Evolutionary conservation across 2,329 filamentous ascomycete species (phyloP).

Genomic region (Neofusicoccum kwambonambiense): DNA sequence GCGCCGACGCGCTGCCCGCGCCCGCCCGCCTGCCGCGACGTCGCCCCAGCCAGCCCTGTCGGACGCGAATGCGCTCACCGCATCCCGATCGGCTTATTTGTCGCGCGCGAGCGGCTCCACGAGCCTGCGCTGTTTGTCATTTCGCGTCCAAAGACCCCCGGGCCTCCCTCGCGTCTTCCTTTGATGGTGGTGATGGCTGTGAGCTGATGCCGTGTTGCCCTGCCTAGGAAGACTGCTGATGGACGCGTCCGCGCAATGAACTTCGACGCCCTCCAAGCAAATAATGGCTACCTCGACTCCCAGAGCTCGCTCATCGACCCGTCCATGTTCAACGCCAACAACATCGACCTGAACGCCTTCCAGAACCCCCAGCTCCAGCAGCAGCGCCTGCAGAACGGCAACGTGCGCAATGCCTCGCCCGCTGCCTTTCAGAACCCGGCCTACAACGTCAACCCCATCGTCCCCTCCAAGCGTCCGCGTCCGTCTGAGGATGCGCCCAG

Average conservation of each 20-base stretch:
- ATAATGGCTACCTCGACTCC: constrained; percentile 24
- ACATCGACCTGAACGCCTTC: constrained; percentile 53
- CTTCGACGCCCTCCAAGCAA: constrained; percentile 20
- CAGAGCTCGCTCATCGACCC: constrained; percentile 33
- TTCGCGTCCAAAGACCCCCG: constrained; percentile 2
- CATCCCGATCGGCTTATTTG: constrained; percentile 19
- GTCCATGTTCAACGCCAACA: constrained; percentile 35
- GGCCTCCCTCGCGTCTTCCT: constrained; percentile 5
- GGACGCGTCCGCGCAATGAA: constrained; percentile 21
- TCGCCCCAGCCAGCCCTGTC: constrained; percentile 8
- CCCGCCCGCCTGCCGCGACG: neutral
- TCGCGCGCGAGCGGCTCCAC: constrained; percentile 14
- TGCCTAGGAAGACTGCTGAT: constrained; percentile 17
- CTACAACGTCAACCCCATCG: constrained; percentile 81
- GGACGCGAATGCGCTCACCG: constrained; percentile 17
- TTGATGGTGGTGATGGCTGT: constrained; percentile 17
- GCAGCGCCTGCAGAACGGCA: constrained; percentile 74
- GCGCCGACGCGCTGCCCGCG: neutral
- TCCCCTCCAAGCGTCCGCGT: constrained; percentile 84
- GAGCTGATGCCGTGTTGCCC: constrained; percentile 15
- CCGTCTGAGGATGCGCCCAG: constrained; percentile 80
- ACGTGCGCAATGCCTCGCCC: constrained; percentile 63
- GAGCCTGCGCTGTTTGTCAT: constrained; percentile 15
- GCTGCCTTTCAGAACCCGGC: constrained; percentile 69
- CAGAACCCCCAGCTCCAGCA: constrained; percentile 38